Evolutionary conservation across 1,284 basidiomycete genomes (phyloP).

Genomic region (Heterobasidion parviporum): DNA sequence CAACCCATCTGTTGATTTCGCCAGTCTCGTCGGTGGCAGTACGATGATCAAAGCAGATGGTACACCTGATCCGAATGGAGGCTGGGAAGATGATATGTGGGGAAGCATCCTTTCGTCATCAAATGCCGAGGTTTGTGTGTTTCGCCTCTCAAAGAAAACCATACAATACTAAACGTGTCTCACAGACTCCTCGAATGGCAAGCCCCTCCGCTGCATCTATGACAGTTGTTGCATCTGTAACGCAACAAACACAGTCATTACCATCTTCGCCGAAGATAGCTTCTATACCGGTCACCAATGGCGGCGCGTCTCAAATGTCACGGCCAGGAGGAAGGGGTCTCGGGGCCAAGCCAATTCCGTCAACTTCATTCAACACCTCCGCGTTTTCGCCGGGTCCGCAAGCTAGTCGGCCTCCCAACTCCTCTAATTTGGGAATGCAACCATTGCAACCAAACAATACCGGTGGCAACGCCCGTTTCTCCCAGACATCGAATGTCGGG

Average conservation of each 20-base stretch:
- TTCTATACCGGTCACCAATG: background rate
- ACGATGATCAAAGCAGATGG: slow-evolving; percentile 38
- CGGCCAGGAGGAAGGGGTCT: slow-evolving; percentile 27
- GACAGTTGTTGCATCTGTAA: slow-evolving; percentile 4
- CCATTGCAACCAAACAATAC: slow-evolving; percentile 12
- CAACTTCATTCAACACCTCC: slow-evolving; percentile 27
- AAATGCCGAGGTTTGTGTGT: slow-evolving; percentile 26
- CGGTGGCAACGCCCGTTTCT: slow-evolving; percentile 5
- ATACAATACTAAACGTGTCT: slow-evolving; percentile 1
- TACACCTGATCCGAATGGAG: slow-evolving; percentile 28
- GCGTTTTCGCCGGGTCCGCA: slow-evolving; percentile 19
- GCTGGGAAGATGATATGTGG: slow-evolving; percentile 78
- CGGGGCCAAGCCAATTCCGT: slow-evolving; percentile 27
- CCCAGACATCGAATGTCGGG: slow-evolving; percentile 6
- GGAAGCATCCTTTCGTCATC: slow-evolving; percentile 53
- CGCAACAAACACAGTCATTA: slow-evolving; percentile 26
- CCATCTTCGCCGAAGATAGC: slow-evolving; percentile 30
- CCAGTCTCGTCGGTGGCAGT: slow-evolving; percentile 58
- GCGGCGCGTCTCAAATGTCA: slow-evolving; percentile 7
- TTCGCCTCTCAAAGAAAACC: background rate
- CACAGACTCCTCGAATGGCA: slow-evolving; percentile 13
- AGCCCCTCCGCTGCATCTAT: slow-evolving; percentile 11
- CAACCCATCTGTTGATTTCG: slow-evolving; percentile 55
- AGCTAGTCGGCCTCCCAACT: slow-evolving; percentile 6
- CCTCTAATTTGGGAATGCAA: slow-evolving; percentile 1